Conservation (phyloP, 1,139 yeast species). For the Zygoascus hellenicus region DNA sequence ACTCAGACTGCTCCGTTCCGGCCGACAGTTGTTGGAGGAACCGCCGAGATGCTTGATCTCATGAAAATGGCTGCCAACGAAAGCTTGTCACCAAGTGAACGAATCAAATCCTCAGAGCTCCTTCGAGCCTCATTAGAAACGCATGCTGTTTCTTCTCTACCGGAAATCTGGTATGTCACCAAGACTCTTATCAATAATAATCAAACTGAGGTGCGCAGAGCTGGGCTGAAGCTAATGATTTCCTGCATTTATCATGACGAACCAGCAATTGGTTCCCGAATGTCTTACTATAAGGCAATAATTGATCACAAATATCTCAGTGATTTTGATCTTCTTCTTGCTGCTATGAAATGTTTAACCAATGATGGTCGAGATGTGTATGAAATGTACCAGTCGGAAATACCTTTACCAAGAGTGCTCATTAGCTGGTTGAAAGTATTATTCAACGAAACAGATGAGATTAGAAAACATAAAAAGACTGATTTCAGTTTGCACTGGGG, state of each 20-base stretch:
- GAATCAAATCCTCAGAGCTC: conserved; percentile 50
- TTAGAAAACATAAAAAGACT: conserved; percentile 25
- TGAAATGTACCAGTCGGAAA: conserved; percentile 46
- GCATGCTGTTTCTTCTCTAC: conserved; percentile 53
- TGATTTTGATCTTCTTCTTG: conserved; percentile 54
- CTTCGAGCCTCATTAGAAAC: conserved; percentile 48
- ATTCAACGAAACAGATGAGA: conserved; percentile 30
- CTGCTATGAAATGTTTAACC: conserved; percentile 50
- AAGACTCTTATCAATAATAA: conserved; percentile 47
- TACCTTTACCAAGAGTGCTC: conserved; percentile 42
- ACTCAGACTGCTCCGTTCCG: conserved; percentile 38
- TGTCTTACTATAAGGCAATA: conserved; percentile 58
- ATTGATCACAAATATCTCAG: conserved; percentile 42
- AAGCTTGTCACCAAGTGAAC: conserved; percentile 34
- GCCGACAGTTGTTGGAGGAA: conserved; percentile 62
- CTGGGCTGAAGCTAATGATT: conserved; percentile 49
- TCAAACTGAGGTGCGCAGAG: conserved; percentile 43
- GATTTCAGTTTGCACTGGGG: conserved; percentile 32
- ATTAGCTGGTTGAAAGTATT: conserved; percentile 34
- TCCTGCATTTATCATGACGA: conserved; percentile 55
- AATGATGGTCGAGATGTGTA: conserved; percentile 56
- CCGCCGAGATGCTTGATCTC: conserved; percentile 45
- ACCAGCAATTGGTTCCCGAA: conserved; percentile 40
- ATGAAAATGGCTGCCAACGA: conserved; percentile 39
- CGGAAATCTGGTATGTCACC: conserved; percentile 73